Evolutionary conservation across 2,329 filamentous ascomycete species (phyloP).

Genomic region (Claviceps paspali): DNA sequence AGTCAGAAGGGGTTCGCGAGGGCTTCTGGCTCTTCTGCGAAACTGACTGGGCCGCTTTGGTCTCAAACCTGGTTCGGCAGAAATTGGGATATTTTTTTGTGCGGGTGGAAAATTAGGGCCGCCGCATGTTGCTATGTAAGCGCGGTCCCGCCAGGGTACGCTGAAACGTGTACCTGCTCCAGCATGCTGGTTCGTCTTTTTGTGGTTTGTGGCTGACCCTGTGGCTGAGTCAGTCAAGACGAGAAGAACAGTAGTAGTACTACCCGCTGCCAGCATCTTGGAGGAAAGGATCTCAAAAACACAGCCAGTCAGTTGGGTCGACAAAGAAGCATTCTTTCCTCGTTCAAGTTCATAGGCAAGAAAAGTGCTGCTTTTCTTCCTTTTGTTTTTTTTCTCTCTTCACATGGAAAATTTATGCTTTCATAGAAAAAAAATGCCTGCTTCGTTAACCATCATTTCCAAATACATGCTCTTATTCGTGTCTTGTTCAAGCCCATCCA

Average conservation of each 20-base stretch:
- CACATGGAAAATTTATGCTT: background rate
- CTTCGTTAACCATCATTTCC: background rate
- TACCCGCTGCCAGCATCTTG: no score
- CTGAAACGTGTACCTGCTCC: background rate
- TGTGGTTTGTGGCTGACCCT: background rate
- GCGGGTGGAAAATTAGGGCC: constrained; percentile 39
- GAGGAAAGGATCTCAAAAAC: no score
- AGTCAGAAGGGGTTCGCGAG: constrained; percentile 12
- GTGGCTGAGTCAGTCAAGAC: background rate
- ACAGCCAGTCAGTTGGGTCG: no score
- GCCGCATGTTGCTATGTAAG: constrained; percentile 7
- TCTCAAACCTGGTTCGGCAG: constrained; percentile 11
- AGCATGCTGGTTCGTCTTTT: no score
- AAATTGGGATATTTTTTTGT: constrained; percentile 31
- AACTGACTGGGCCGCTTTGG: constrained; percentile 10
- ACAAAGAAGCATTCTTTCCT: no score
- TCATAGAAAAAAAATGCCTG: background rate
- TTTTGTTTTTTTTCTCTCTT: no score
- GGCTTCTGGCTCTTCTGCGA: constrained; percentile 14
- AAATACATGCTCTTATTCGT: background rate
- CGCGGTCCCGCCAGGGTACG: constrained; percentile 4
- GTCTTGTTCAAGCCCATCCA: background rate
- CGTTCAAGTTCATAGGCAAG: no score
- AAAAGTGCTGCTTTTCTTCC: background rate
- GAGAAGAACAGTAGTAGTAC: no score